Conservation (phyloP, 2,329 filamentous ascomycete genomes). For the Sporothrix mexicana region DNA sequence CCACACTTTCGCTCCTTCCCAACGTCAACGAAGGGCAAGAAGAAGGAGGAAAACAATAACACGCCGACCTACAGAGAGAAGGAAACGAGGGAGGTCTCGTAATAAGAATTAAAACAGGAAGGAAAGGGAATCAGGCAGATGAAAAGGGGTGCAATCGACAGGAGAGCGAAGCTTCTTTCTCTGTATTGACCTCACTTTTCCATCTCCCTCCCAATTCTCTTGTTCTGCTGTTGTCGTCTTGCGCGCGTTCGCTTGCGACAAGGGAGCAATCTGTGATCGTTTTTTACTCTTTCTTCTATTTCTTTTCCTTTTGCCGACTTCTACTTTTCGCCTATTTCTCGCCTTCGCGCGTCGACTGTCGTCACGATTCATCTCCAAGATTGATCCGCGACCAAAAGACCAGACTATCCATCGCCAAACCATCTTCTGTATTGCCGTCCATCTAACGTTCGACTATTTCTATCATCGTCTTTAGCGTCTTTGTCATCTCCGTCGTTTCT, state of each 20-base stretch:
- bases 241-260: slow-evolving; percentile 15
- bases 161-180: slow-evolving; percentile 12
- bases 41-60: slow-evolving; percentile 8
- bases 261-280: slow-evolving; percentile 14
- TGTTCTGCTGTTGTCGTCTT: slow-evolving; percentile 1
- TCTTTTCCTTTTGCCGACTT: slow-evolving; percentile 14
- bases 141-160: neutral
- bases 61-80: slow-evolving; percentile 6
- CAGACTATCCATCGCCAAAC: slow-evolving; percentile 7
- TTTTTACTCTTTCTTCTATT: neutral
- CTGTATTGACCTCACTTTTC: neutral
- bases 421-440: slow-evolving; percentile 22
- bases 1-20: slow-evolving; percentile 23
- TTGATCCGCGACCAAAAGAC: slow-evolving; percentile 15
- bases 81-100: slow-evolving; percentile 30
- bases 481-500: too few relatives aligned
- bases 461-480: neutral
- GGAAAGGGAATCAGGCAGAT: neutral
- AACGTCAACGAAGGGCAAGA: slow-evolving; percentile 21
- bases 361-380: neutral
- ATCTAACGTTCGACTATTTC: neutral
- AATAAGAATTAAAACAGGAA: slow-evolving; percentile 28
- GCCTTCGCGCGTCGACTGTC: slow-evolving; percentile 12
- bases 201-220: neutral
- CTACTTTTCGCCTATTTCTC: neutral